phyloP scores from a whole-genome alignment of 805 yeast genomes.

The Teunomyces gatunensis region DNA sequence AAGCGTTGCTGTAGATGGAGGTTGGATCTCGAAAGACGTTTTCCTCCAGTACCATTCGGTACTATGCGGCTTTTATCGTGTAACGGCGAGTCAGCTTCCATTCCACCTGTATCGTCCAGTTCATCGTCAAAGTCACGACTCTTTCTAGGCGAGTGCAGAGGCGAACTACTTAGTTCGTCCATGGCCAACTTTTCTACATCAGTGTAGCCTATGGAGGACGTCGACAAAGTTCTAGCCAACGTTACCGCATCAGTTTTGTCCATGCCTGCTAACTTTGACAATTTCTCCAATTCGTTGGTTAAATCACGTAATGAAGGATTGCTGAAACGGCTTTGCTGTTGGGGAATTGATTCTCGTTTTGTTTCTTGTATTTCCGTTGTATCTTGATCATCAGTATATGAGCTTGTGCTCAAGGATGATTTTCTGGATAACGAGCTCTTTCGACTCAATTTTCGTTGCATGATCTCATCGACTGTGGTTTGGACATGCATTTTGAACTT shows the following conservation, averaged over 20 bases:
- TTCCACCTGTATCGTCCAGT: slow-evolving; percentile 11
- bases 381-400: slow-evolving; percentile 2
- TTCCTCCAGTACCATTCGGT: background rate
- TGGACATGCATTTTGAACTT: slow-evolving; percentile 70
- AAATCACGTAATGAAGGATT: slow-evolving; percentile 69
- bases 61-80: background rate
- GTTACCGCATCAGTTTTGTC: slow-evolving; percentile 80
- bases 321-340: slow-evolving; percentile 15
- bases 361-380: background rate
- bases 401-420: slow-evolving; percentile 10
- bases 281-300: slow-evolving; percentile 69
- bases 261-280: slow-evolving; percentile 75
- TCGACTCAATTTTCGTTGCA: slow-evolving; percentile 35
- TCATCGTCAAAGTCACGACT: background rate
- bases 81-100: slow-evolving; percentile 15
- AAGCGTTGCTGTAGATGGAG: slow-evolving; percentile 16
- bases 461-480: slow-evolving; percentile 50
- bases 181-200: slow-evolving; percentile 40
- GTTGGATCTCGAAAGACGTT: slow-evolving; percentile 8
- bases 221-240: slow-evolving; percentile 73
- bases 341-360: slow-evolving; percentile 6
- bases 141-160: slow-evolving; percentile 10
- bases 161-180: slow-evolving; percentile 11
- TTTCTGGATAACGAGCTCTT: slow-evolving; percentile 24
- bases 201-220: slow-evolving; percentile 61